Evolutionary conservation across 768 basidiomycete species (phyloP), one percentile per base, ranked within the genome.

Genomic region (Mycena rebaudengoi): DNA sequence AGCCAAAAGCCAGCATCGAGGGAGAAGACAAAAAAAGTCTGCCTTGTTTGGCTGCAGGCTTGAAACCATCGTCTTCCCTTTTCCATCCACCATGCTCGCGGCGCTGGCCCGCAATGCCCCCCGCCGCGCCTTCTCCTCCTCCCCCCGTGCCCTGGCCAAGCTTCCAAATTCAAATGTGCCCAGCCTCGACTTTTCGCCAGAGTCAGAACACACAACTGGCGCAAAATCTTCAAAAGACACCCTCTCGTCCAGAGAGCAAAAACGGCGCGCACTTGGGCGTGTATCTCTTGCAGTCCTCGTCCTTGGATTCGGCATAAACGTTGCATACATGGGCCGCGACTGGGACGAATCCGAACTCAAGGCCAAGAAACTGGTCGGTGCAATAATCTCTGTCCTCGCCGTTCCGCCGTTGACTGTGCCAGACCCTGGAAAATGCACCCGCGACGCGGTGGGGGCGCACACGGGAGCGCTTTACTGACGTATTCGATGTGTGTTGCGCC

Each of bases 201-300:
- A 85, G 48, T 78, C 79, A 16, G 75, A 80, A 32, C 82, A 85
- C 62, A 81, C 88, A 52, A 94, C 92, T 0, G 92, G 93, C 14
- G 93, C 93, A 51, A 83, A 80, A 73, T 94, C 92, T 3, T 90
- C 91, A 16, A 92, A 90, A 69, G 89, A 91, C 51, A 87, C 89
- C 14, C 83, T 95, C 54, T 91, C 91, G 18, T 88, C 89, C 51
- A 91, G 90, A 64, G 97, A 98, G 76, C 83, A 85, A 68, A 84
- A 84, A 70, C 83, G 94, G 62, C 79, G 85, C 65, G 77, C 83
- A 63, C 75, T 89, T 69, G 83, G 86, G 6, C 79, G 91, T 33
- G 69, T 88, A 1, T 82, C 86, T 20, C 71, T 91, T 43, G 86
- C 75, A 0, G 43, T 89, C 32, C 72, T 92, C 7, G 78, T 82